A percentile compares a stretch with the other conserved stretches of the same genome.
These are phyloP conservation scores for Syzygium grande DNA, from an alignment of 345 rosid genomes.

Conservation along the genomic window DNA sequence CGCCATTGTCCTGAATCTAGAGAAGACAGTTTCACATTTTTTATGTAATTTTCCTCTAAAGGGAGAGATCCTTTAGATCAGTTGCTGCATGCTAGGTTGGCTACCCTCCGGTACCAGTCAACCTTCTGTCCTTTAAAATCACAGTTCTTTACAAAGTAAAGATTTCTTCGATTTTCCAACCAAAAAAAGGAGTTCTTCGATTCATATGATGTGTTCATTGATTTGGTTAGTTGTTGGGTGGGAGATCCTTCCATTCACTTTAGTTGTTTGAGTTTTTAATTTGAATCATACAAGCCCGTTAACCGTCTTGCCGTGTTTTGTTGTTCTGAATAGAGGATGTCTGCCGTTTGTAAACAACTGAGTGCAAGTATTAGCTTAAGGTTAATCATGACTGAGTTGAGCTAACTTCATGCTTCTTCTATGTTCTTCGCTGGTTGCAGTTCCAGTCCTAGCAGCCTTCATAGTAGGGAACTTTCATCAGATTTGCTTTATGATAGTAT, in stretches of 20 bases:
- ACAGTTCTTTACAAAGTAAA: not conserved
- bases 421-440: slow-evolving; percentile 21
- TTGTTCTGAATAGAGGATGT: not conserved
- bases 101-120: not conserved
- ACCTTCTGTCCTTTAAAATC: not conserved
- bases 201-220: not conserved
- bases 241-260: not conserved
- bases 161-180: not conserved
- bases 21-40: not conserved
- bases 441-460: slow-evolving; percentile 25
- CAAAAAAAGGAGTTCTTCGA: not conserved
- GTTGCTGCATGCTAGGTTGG: not conserved
- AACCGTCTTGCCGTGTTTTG: not conserved
- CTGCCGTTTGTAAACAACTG: not conserved
- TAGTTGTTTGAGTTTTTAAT: not conserved
- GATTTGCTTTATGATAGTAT: slow-evolving; percentile 36
- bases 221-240: not conserved
- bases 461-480: slow-evolving; percentile 34
- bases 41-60: not conserved
- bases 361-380: not conserved
- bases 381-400: not conserved
- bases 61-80: not conserved
- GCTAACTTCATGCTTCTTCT: not conserved
- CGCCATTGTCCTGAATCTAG: not conserved
- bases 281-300: not conserved